A percentile compares a stretch with the other conserved stretches of the same genome.
Evolutionary conservation across 2,329 filamentous ascomycete genomes (phyloP).

Genomic region (Endocalyx cinctus): DNA sequence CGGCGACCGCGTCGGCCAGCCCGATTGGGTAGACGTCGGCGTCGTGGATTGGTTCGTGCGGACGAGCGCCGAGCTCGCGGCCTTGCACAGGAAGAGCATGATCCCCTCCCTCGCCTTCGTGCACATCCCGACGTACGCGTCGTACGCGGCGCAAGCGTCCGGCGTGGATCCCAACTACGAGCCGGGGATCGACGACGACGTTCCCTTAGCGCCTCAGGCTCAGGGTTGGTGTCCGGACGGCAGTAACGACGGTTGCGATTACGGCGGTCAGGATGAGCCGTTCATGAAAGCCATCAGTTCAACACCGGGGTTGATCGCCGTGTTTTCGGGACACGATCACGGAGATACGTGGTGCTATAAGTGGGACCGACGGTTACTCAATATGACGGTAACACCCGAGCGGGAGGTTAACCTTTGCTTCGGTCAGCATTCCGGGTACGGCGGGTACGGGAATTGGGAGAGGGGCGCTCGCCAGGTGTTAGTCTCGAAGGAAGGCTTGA

Average conservation of each 20-base stretch:
- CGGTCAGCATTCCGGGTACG: slow-evolving; percentile 64
- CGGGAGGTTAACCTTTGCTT: slow-evolving; percentile 46
- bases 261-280: slow-evolving; percentile 48
- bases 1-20: slow-evolving; percentile 28
- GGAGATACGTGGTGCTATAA: slow-evolving; percentile 54
- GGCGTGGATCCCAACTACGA: slow-evolving; percentile 33
- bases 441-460: slow-evolving; percentile 62
- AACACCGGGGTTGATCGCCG: slow-evolving; percentile 49
- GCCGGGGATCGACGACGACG: slow-evolving; percentile 43
- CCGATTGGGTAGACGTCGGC: slow-evolving; percentile 40
- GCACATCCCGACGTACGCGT: slow-evolving; percentile 43
- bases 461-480: slow-evolving; percentile 55
- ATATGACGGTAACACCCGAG: slow-evolving; percentile 25
- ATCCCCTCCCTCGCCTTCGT: slow-evolving; percentile 46
- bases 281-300: slow-evolving; percentile 60
- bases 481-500: slow-evolving; percentile 38
- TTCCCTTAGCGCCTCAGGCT: slow-evolving; percentile 36
- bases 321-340: slow-evolving; percentile 66
- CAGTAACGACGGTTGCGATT: slow-evolving; percentile 30
- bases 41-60: slow-evolving; percentile 42
- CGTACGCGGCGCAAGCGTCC: slow-evolving; percentile 32
- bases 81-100: slow-evolving; percentile 22
- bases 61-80: slow-evolving; percentile 25
- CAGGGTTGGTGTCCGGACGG: slow-evolving; percentile 41
- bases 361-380: slow-evolving; percentile 33